Evolutionary conservation across 139 green algal genomes (phyloP), one percentile per base, ranked within the genome.

Genomic region (Chlorella sp.): DNA sequence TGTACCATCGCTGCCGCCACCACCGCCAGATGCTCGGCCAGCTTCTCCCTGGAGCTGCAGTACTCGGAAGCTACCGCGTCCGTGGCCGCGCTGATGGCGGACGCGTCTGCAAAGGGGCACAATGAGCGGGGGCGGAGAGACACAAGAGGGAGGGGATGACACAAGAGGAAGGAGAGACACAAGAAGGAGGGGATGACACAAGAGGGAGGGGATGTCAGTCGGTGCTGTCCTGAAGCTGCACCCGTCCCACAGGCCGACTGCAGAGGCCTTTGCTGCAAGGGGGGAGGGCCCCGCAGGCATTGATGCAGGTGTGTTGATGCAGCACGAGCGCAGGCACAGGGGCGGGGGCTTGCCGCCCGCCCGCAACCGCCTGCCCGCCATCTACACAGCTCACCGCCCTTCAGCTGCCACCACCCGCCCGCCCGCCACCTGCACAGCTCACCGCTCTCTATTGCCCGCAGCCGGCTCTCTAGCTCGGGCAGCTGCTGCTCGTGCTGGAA

Each of bases 401-500:
- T n/a, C n/a, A n/a, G 48, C 48, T 57, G 48, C 48, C 48, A 9
- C 48, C 48, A 16, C 7, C 48, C 9, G 9, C n/a, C 48, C 48
- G 9, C 48, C 48, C 48, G 48, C 64, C 24, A n/a, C 24, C 64
- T 73, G 37, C 78, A 26, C 3, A 0, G 30, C 79, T 12, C 42
- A 64, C 40, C 77, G 3, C 92, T 88, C 53, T 87, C 42, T 5
- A 64, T 60, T 16, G 86, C 79, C 69, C 86, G 86, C 48, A 92
- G 42, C 71, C 85, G 61, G 39, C 40, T 83, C 68, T 93, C 81
- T 69, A 95, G 42, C n/a, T 89, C 16, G 28, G 88, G 86, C 84
- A 95, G 85, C 88, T 91, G 86, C 48, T 80, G 64, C 93, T 98
- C 96, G 83, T 97, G 95, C 93, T 99, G 98, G 90, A 98, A 99